Conservation (phyloP, 805 yeast species). For the Schwanniomyces pseudopolymorphus region DNA sequence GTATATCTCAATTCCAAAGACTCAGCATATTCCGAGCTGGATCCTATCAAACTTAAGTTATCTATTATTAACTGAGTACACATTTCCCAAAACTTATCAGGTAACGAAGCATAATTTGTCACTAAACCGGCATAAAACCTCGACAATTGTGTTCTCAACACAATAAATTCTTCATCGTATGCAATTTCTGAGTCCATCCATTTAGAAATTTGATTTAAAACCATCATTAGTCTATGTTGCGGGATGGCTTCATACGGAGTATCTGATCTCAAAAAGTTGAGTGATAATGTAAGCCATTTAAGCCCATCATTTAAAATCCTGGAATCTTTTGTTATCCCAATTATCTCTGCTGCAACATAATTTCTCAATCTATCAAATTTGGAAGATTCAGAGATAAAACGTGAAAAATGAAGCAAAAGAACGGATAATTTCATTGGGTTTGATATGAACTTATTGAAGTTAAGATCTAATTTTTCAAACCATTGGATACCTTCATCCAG, state of each 20-base stretch:
- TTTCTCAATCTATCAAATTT: slow-evolving; percentile 56
- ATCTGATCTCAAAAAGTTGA: slow-evolving; percentile 33
- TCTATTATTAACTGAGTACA: slow-evolving; percentile 42
- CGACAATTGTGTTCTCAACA: slow-evolving; percentile 51
- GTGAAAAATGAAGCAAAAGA: slow-evolving; percentile 30
- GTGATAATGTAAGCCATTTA: slow-evolving; percentile 47
- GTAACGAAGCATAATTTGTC: slow-evolving; percentile 10
- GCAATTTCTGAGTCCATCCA: slow-evolving; percentile 67
- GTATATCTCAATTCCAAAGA: slow-evolving; percentile 43
- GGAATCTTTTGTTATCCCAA: slow-evolving; percentile 47
- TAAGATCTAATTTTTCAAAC: slow-evolving; percentile 24
- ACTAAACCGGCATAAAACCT: slow-evolving; percentile 39
- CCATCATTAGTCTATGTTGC: slow-evolving; percentile 63
- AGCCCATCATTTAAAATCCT: slow-evolving; percentile 47
- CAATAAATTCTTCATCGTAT: slow-evolving; percentile 53
- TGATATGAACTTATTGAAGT: slow-evolving; percentile 29
- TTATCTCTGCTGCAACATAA: slow-evolving; percentile 60
- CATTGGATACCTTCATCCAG: slow-evolving; percentile 12
- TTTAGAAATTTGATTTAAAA: slow-evolving; percentile 48
- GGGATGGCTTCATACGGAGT: slow-evolving; percentile 49
- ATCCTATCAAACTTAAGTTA: slow-evolving; percentile 34
- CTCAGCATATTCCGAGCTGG: slow-evolving; percentile 35
- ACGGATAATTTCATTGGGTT: slow-evolving; percentile 31
- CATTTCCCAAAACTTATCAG: slow-evolving; percentile 37
- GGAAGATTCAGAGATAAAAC: slow-evolving; percentile 32